A percentile compares a stretch with the other conserved stretches of the same genome.
Evolutionary conservation across 2,329 filamentous ascomycete species (phyloP).

Genomic region (Alternaria sp.): DNA sequence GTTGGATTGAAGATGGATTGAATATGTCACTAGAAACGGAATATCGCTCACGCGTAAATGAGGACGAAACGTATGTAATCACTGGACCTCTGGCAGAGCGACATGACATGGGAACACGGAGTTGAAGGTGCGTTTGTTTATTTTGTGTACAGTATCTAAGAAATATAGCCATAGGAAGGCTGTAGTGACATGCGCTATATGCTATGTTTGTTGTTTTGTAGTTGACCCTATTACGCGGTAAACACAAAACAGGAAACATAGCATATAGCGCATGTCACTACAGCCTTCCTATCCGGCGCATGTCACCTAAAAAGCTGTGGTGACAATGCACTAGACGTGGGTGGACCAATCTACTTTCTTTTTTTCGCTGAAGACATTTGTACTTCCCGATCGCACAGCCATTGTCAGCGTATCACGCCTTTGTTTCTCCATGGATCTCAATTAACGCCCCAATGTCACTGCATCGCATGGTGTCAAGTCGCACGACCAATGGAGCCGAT

Average conservation of each 20-base stretch:
- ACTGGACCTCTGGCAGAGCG: slow-evolving; percentile 12
- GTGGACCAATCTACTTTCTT: not conserved
- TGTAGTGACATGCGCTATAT: too few relatives aligned
- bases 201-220: too few relatives aligned
- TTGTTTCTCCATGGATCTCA: not conserved
- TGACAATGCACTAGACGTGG: not conserved
- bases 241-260: not conserved
- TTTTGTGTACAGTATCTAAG: slow-evolving; percentile 12
- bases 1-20: not conserved
- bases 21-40: slow-evolving; percentile 24
- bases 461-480: not conserved
- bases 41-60: slow-evolving; percentile 35
- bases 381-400: not conserved
- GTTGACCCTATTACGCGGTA: too few relatives aligned
- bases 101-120: slow-evolving; percentile 19
- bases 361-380: not conserved
- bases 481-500: slow-evolving; percentile 7
- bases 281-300: slow-evolving; percentile 2
- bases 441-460: not conserved
- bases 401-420: not conserved
- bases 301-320: not conserved
- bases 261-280: slow-evolving; percentile 15
- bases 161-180: not conserved
- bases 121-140: slow-evolving; percentile 20
- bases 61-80: slow-evolving; percentile 17